Evolutionary conservation across 208 protist species (phyloP), one percentile per base, ranked within the genome.

Genomic region (Wallacemonas sp.): DNA sequence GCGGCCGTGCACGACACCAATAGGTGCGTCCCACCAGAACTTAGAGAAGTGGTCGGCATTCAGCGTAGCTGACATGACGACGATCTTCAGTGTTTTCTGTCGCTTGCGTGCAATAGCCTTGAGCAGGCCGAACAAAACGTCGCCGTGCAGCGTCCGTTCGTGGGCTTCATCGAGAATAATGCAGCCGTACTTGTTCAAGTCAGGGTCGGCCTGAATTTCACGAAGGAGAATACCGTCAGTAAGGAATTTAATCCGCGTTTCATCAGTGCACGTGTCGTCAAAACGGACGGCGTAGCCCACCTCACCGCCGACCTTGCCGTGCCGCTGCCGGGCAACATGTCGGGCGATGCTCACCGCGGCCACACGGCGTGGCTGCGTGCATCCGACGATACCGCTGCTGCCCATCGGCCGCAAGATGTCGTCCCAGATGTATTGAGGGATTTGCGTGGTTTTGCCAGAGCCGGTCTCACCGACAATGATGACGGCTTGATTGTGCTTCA

Each of bases 111-210:
- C 74, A 47, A 97, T 87, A n/a, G 82, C 68, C 67, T 97, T 98
- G 11, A 97, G 76, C 44, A 98, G 66, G 26, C 91, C 93, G 75
- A 97, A 96, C 17, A 98, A 76, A 0, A 97, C 85, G 64, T 98
- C 95, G 11, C 88, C 88, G 68, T 97, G 88, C 53, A 99, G 88
- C 3, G 98, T 99, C 36, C 98, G 85, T 84, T 99, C 98, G 86
- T 99, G 98, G 14, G 98, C 98, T 86, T 99, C 99, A 84, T 99
- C 99, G n/a, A 99, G 89, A 59, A 99, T 99, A 31, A 99, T 94
- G 55, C 97, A 95, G 44, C 86, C 84, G 75, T 99, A 99, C 45
- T 93, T 75, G 30, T 45, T 45, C 31, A 99, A 71, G n/a, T 83
- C 63, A 9, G 93, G 84, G 75, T 99, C 96, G 0, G 84, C 55